A percentile compares a stretch with the other conserved stretches of the same genome.
Evolutionary conservation across 108 stramenopile species (phyloP).

Genomic region (Phaeodactylum tricornutum): DNA sequence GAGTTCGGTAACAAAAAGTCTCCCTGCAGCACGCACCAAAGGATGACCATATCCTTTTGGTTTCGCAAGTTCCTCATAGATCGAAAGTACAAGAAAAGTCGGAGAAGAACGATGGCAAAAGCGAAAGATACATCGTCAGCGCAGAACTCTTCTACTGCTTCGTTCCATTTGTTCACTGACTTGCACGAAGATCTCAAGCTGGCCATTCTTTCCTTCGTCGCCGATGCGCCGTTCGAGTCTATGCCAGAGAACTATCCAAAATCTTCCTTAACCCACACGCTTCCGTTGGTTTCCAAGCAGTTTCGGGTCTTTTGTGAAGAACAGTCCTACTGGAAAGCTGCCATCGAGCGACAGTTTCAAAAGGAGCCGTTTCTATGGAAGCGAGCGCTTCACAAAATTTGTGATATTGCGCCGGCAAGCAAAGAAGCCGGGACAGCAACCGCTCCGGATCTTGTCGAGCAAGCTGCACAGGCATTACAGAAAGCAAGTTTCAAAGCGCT

Average conservation of each 20-base stretch:
- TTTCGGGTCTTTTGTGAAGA: slow-evolving; percentile 23
- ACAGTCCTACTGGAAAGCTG: slow-evolving; percentile 38
- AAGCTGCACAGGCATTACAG: background rate
- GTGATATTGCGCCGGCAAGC: background rate
- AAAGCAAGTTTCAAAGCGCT: slow-evolving; percentile 18
- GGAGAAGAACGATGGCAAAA: no score
- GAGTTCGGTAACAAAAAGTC: no score
- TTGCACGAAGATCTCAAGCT: slow-evolving; percentile 35
- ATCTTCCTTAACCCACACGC: slow-evolving; percentile 34
- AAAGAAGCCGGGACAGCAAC: background rate
- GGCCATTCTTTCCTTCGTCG: slow-evolving; percentile 31
- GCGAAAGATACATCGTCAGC: no score
- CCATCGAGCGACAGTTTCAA: slow-evolving; percentile 19
- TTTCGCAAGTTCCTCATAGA: no score
- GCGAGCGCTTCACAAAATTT: slow-evolving; percentile 10
- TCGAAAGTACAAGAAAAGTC: no score
- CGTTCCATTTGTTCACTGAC: slow-evolving; percentile 8
- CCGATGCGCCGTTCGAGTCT: slow-evolving; percentile 43
- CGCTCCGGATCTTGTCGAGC: background rate
- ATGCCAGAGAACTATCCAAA: background rate
- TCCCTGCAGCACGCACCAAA: no score
- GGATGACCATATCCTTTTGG: no score
- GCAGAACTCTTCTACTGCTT: background rate
- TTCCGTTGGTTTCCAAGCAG: slow-evolving; percentile 43
- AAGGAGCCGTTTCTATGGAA: slow-evolving; percentile 26